Conservation (phyloP, 352 stramenopile genomes). For the Thalassiosira exigua region DNA sequence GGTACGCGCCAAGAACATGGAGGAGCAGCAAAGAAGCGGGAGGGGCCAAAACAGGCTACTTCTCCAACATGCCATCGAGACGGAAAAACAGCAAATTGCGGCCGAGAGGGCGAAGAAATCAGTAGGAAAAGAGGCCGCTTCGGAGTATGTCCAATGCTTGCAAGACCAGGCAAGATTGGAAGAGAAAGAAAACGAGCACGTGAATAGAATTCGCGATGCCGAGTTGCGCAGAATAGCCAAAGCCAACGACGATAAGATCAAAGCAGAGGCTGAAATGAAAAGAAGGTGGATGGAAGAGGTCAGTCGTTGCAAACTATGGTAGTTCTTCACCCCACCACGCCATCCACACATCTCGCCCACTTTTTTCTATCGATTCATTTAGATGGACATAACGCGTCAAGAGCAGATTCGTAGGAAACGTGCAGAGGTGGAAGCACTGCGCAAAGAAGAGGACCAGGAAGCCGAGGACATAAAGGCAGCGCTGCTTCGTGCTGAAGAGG, state of each 20-base stretch:
- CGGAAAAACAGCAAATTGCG: conserved; percentile 38
- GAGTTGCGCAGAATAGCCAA: conserved; percentile 43
- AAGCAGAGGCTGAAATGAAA: conserved; percentile 20
- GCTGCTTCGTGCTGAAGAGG: conserved; percentile 28
- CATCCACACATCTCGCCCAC: conserved; percentile 1
- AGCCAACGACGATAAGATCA: conserved; percentile 44
- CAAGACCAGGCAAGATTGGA: conserved; percentile 45
- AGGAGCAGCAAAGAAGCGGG: conserved; percentile 22
- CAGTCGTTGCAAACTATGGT: background rate
- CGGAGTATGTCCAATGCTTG: conserved; percentile 39
- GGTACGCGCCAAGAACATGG: conserved; percentile 22
- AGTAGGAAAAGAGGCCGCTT: conserved; percentile 35
- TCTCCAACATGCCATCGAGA: conserved; percentile 50
- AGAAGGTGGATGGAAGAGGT: conserved; percentile 49
- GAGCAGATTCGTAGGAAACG: conserved; percentile 50
- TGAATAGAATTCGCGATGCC: conserved; percentile 45
- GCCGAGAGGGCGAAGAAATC: conserved; percentile 54
- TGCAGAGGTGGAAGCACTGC: conserved; percentile 27
- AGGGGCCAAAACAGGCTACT: conserved; percentile 46
- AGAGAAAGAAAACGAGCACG: conserved; percentile 35
- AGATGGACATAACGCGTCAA: conserved; percentile 42
- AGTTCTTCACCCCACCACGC: background rate
- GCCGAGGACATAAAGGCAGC: conserved; percentile 23
- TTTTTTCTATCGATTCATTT: no score
- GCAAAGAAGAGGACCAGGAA: conserved; percentile 36